Evolutionary conservation across 805 yeast species (phyloP).

Genomic region (Candida maesae): DNA sequence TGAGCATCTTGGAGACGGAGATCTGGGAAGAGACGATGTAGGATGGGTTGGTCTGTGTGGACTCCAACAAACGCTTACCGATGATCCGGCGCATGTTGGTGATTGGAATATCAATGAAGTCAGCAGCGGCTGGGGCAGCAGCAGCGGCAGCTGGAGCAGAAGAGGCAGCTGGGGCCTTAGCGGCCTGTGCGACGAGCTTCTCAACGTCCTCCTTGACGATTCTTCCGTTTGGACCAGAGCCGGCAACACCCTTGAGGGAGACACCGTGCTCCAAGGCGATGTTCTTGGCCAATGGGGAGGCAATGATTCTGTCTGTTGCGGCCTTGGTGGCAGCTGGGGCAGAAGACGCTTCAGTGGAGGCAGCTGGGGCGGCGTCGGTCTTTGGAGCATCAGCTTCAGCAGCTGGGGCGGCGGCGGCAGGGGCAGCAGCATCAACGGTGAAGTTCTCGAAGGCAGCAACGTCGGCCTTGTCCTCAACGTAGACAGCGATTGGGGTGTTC

Average conservation of each 20-base stretch:
- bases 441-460: constrained; percentile 87
- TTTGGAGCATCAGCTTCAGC: constrained; percentile 19
- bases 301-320: constrained; percentile 70
- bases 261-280: constrained; percentile 91
- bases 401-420: constrained; percentile 29
- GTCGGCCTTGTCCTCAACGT: constrained; percentile 80
- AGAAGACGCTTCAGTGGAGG: constrained; percentile 22
- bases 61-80: constrained; percentile 80
- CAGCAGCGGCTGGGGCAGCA: constrained; percentile 45
- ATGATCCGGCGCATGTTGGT: constrained; percentile 92
- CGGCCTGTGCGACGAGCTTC: constrained; percentile 46
- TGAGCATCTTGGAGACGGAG: constrained; percentile 84
- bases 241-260: constrained; percentile 77
- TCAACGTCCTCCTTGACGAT: constrained; percentile 90
- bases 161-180: constrained; percentile 39
- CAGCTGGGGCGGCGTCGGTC: constrained; percentile 27
- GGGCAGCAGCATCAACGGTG: constrained; percentile 67
- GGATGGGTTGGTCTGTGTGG: constrained; percentile 85
- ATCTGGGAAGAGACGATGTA: constrained; percentile 87
- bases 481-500: constrained; percentile 94
- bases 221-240: constrained; percentile 95
- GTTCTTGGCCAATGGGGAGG: constrained; percentile 93
- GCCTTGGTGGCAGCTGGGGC: constrained; percentile 27
- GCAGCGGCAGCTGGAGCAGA: constrained; percentile 42
- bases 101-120: constrained; percentile 80